Percentiles rank a stretch among this genome's conserved stretches.
Evolutionary conservation across 2,329 filamentous ascomycete species (phyloP).

Genomic region (Fusarium poae): DNA sequence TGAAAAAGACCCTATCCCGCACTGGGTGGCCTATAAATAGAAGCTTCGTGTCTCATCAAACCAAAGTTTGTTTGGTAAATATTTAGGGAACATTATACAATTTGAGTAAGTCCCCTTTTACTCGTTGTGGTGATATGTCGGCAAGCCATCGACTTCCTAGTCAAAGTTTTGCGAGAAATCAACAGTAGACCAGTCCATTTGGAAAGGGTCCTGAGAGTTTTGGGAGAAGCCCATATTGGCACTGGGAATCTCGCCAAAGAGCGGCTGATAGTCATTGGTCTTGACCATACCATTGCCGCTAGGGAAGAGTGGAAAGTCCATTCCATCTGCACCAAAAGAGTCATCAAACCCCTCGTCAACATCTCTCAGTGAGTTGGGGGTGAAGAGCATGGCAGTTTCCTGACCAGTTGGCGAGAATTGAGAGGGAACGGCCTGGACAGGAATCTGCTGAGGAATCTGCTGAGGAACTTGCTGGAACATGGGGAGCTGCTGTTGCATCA

Average conservation of each 20-base stretch:
- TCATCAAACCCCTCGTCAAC: conserved; percentile 77
- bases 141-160: conserved; percentile 38
- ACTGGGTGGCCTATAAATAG: conserved; percentile 31
- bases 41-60: conserved; percentile 46
- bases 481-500: conserved; percentile 58
- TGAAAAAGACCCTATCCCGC: conserved; percentile 35
- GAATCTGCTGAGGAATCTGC: conserved; percentile 50
- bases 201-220: conserved; percentile 64
- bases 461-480: conserved; percentile 49
- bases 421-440: conserved; percentile 50
- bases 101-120: conserved; percentile 35
- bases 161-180: conserved; percentile 53
- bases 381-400: conserved; percentile 76
- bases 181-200: conserved; percentile 59
- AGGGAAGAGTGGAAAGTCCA: conserved; percentile 76
- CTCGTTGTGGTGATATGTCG: conserved; percentile 8
- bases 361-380: conserved; percentile 71
- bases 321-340: conserved; percentile 59
- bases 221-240: conserved; percentile 66
- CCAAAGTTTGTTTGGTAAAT: conserved; percentile 37
- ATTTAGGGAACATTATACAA: conserved; percentile 41
- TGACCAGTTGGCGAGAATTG: conserved; percentile 79
- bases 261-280: conserved; percentile 56
- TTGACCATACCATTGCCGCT: conserved; percentile 47
- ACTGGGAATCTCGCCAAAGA: conserved; percentile 66